Evolutionary conservation across 495 filamentous ascomycete genomes (phyloP), one percentile per base, ranked within the genome.

Genomic region (Hyaloscypha hepaticicola): DNA sequence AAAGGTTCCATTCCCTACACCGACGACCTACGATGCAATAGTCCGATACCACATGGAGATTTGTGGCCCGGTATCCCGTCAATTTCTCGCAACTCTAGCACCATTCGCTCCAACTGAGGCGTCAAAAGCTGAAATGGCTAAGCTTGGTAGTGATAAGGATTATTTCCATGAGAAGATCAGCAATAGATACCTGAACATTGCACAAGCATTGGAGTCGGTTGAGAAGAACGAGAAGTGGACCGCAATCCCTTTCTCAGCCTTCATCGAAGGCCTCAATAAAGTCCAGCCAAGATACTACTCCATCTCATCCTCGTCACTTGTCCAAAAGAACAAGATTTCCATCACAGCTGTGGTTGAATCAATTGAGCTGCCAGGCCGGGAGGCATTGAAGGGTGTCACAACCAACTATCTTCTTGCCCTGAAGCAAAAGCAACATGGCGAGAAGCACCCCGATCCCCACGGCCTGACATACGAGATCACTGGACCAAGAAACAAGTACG

Each of bases 251-350:
- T 98, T 99, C 79, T 97, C 96, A 6, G 85, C 93, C 69, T 85
- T 98, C 66, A 95, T 98, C 66, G 95, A 99, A 80, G 90, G 92
- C 67, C 75, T 98, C 60, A 90, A 89, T 77, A 97, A 96, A 80
- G 86, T 99, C 52, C 95, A 98, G 73, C 93, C 96, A 9, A 91
- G 95, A 29, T 99, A 98, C 82, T 99, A 99, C 81, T 98, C 96
- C 26, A 99, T 99, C 75, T 99, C 95, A 25, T 98, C 96, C 0
- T 97, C 94, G 0, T 97, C 95, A 25, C 75, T 92, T 11, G 95
- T 96, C 45, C 93, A 99, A 66, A 93, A 95, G 76, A 88, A 96
- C 74, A 88, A 91, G 78, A 90, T 98, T 67, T 90, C 95, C 65
- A 89, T 99, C 69, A 99, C 95, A 3, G 94, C 94, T 61, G 91